Evolutionary conservation across 495 filamentous ascomycete genomes (phyloP).

Genomic region (Parathielavia appendiculata): DNA sequence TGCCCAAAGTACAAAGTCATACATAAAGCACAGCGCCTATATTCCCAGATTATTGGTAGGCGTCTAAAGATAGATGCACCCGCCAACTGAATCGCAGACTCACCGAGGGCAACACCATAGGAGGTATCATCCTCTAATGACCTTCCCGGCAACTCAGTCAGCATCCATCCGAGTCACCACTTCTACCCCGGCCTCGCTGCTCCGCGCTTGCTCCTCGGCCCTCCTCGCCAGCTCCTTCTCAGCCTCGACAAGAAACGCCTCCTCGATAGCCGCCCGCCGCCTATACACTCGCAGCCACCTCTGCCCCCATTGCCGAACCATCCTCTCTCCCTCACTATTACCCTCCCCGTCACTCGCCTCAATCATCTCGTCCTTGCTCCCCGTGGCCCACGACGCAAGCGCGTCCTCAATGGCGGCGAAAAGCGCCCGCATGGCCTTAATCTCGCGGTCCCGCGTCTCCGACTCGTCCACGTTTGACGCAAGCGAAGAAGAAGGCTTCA

Average conservation of each 20-base stretch:
- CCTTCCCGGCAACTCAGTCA: not conserved
- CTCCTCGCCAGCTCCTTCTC: conserved; percentile 25
- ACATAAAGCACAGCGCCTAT: too few species aligned
- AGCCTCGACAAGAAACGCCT: conserved; percentile 52
- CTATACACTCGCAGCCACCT: conserved; percentile 83
- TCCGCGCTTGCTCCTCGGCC: not conserved
- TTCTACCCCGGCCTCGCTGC: not conserved
- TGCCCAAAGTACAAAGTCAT: too few species aligned
- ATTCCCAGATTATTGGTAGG: too few species aligned
- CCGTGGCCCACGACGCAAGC: conserved; percentile 64
- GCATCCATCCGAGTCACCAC: not conserved
- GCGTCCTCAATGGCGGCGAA: conserved; percentile 79
- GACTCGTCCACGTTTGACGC: conserved; percentile 17
- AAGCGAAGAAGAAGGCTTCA: conserved; percentile 33
- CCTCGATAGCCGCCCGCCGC: conserved; percentile 77
- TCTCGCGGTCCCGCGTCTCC: conserved; percentile 59
- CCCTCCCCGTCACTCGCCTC: conserved; percentile 48
- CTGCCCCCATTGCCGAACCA: conserved; percentile 75
- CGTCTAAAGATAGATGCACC: too few species aligned
- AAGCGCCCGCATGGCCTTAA: conserved; percentile 65
- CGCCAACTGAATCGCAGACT: too few species aligned
- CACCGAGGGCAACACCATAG: not conserved
- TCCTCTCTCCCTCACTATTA: conserved; percentile 50
- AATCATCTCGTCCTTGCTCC: conserved; percentile 64
- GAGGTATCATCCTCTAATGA: not conserved